A percentile compares a stretch with the other conserved stretches of the same genome.
phyloP scores from a whole-genome alignment of 495 filamentous ascomycete genomes.

The Penicillium paradoxum region DNA sequence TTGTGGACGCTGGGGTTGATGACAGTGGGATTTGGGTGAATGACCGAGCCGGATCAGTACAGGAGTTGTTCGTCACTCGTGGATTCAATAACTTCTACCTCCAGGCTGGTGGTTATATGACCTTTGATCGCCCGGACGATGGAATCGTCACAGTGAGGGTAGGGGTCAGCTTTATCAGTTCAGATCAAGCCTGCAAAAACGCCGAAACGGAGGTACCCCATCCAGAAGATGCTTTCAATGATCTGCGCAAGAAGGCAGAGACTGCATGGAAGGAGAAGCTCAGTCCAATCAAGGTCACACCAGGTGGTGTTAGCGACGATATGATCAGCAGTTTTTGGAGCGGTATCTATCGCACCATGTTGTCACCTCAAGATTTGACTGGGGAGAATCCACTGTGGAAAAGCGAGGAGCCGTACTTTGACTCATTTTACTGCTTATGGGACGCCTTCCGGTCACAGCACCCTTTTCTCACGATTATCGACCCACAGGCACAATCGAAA shows the following conservation, averaged over 20 bases:
- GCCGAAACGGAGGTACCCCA: conserved; percentile 61
- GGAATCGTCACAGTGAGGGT: conserved; percentile 56
- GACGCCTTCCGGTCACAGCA: conserved; percentile 68
- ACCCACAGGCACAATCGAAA: conserved; percentile 55
- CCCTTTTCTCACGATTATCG: conserved; percentile 63
- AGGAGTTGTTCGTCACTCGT: conserved; percentile 50
- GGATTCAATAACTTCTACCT: conserved; percentile 56
- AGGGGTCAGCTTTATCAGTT: conserved; percentile 66
- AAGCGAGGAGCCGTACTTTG: conserved; percentile 69
- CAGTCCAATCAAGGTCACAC: conserved; percentile 50
- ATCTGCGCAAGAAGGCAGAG: conserved; percentile 44
- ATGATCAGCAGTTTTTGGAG: conserved; percentile 62
- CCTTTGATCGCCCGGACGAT: conserved; percentile 43
- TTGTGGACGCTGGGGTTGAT: conserved; percentile 51
- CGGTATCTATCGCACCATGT: conserved; percentile 67
- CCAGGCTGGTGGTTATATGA: conserved; percentile 61
- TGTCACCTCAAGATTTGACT: conserved; percentile 72
- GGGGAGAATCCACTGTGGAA: conserved; percentile 72
- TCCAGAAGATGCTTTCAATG: conserved; percentile 53
- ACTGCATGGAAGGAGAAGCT: conserved; percentile 60
- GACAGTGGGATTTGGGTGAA: conserved; percentile 65
- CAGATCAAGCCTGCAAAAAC: conserved; percentile 60
- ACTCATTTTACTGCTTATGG: conserved; percentile 74
- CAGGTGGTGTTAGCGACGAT: conserved; percentile 47
- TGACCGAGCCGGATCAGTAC: conserved; percentile 53